Percentiles rank a stretch among this genome's conserved stretches.
phyloP scores from a whole-genome alignment of 495 filamentous ascomycete genomes.

The Cercophora newfieldiana region DNA sequence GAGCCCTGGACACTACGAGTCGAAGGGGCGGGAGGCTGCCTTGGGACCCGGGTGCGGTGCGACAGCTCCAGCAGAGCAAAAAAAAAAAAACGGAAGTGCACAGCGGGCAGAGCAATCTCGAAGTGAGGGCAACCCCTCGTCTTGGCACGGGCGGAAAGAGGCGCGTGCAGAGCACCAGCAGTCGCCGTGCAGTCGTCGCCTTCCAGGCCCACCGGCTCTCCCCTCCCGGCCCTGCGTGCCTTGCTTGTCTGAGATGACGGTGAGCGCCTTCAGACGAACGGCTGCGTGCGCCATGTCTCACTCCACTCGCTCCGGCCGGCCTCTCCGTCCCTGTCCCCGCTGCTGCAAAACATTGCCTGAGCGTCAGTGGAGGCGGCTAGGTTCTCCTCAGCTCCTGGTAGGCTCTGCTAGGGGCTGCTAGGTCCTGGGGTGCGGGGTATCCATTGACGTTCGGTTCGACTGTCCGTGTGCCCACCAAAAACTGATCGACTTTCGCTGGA shows the following conservation, averaged over 20 bases:
- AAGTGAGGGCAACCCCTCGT: too few species aligned
- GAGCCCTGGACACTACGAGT: constrained; percentile 8
- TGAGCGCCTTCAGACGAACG: constrained; percentile 9
- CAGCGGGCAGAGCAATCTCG: too few species aligned
- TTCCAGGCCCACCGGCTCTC: constrained; percentile 2
- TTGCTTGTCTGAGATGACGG: constrained; percentile 16
- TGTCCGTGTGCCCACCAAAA: background rate
- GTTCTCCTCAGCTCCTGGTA: background rate
- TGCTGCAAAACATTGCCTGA: constrained; percentile 19
- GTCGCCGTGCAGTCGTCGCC: background rate
- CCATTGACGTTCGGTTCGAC: background rate
- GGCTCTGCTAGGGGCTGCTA: background rate
- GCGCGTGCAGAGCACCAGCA: background rate
- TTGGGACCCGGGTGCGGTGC: background rate
- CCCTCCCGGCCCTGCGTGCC: background rate
- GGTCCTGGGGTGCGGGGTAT: constrained; percentile 22
- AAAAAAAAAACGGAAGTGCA: too few species aligned
- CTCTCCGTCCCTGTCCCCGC: constrained; percentile 4
- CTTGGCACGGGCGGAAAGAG: constrained; percentile 6
- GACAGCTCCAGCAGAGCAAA: constrained; percentile 7
- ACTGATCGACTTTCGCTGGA: background rate
- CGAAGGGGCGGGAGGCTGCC: background rate
- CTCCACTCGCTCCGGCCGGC: constrained; percentile 14
- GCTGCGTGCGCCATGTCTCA: constrained; percentile 21
- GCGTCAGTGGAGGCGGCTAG: constrained; percentile 1